Base-by-base conservation (phyloP, 2,329 filamentous ascomycete species). In the Fusarium subglutinans region DNA sequence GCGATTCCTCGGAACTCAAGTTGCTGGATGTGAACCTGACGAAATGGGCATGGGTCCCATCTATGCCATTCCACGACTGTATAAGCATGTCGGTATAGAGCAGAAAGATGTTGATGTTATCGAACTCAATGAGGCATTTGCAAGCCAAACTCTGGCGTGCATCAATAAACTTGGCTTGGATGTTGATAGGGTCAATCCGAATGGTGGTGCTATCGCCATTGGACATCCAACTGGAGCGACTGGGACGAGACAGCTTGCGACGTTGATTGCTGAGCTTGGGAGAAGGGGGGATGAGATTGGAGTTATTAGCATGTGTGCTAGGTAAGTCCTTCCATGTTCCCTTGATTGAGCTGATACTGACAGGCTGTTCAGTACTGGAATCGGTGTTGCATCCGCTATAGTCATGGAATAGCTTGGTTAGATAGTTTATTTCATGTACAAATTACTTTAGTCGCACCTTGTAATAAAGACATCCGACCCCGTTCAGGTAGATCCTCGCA, bases 41-140 rank as follows among this genome's bases (percentile, higher is more conserved):
- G 94, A 98, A 87, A 98, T 98, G 95, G 95, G 95, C 54, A 87
- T 98, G 63, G 95, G 95, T 0, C 95, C 95, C 1, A 93, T 94
- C 1, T 80, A 97, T 38, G 95, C 94, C 0, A 95, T 98, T 56
- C 95, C 95, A 4, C 92, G 91, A 79, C 86, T 97, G 40, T 86
- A 98, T 33, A 81, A 85, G 17, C 88, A 89, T 70, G 88, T 92
- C 3, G 94, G 91, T 1, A 81, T 98, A 17, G 80, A 83, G 50
- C 91, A 86, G 24, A 85, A 86, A 6, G 94, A 98, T 63, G 89
- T 98, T 1, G 89, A 92, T 41, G 85, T 96, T 15, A 97, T 94
- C 94, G 95, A 98, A 85, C 92, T 98, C 82, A 98, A 98, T 81
- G 95, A 98, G 87, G 90, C 90, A 7, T 92, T 92, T 81, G 90